A percentile compares a stretch with the other conserved stretches of the same genome.
phyloP scores from a whole-genome alignment of 805 yeast species.

The Maudiozyma serrabonitensis region DNA sequence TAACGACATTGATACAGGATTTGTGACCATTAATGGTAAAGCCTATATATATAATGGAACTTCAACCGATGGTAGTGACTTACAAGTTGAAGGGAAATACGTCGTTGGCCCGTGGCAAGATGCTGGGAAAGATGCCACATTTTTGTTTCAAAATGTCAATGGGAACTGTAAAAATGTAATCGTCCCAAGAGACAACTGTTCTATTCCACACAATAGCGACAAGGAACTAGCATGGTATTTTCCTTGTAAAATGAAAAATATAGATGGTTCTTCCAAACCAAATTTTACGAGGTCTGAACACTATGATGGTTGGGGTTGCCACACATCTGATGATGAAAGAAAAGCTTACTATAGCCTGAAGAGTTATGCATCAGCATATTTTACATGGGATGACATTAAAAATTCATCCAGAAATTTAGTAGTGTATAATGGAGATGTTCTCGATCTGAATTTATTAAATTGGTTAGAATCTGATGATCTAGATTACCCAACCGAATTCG shows the following conservation, averaged over 20 bases:
- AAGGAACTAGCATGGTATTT: slow-evolving; percentile 85
- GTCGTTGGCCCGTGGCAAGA: slow-evolving; percentile 81
- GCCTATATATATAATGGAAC: slow-evolving; percentile 65
- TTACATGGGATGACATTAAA: slow-evolving; percentile 79
- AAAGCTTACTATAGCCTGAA: slow-evolving; percentile 50
- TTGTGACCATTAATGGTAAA: slow-evolving; percentile 71
- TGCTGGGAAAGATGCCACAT: slow-evolving; percentile 79
- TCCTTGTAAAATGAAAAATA: slow-evolving; percentile 70
- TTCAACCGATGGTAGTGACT: slow-evolving; percentile 71
- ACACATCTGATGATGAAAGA: slow-evolving; percentile 65
- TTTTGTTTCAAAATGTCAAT: slow-evolving; percentile 83
- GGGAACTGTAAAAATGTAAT: slow-evolving; percentile 80
- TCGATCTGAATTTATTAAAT: slow-evolving; percentile 66
- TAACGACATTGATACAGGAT: slow-evolving; percentile 47
- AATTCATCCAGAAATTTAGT: slow-evolving; percentile 65
- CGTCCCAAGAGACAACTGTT: slow-evolving; percentile 52
- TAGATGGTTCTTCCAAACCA: slow-evolving; percentile 63
- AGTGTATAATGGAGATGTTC: slow-evolving; percentile 81
- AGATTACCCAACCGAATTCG: slow-evolving; percentile 63
- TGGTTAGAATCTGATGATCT: slow-evolving; percentile 68
- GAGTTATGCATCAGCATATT: slow-evolving; percentile 66
- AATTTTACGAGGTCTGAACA: slow-evolving; percentile 46
- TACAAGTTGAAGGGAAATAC: slow-evolving; percentile 43
- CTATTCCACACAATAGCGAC: slow-evolving; percentile 57
- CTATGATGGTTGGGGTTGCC: slow-evolving; percentile 89